A percentile compares a stretch with the other conserved stretches of the same genome.
phyloP scores from a whole-genome alignment of 2,329 filamentous ascomycete genomes.

The Calonectria hawksworthii region DNA sequence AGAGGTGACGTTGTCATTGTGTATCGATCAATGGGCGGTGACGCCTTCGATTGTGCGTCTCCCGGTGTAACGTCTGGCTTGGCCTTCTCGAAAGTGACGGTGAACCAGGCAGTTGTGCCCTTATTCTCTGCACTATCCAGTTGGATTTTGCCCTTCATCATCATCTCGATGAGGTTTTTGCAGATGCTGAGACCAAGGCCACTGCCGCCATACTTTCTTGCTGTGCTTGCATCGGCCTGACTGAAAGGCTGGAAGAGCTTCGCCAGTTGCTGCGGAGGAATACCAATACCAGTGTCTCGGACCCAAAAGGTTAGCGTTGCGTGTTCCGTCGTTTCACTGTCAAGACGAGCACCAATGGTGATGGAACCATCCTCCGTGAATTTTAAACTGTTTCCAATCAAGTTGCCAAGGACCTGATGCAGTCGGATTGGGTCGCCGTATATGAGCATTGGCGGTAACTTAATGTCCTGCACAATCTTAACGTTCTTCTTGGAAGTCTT shows the following conservation, averaged over 20 bases:
- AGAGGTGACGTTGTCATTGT: conserved; percentile 45
- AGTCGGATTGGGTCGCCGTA: conserved; percentile 76
- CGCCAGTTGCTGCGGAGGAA: conserved; percentile 83
- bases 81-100: conserved; percentile 88
- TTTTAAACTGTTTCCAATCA: conserved; percentile 94
- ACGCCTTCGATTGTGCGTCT: conserved; percentile 60
- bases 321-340: conserved; percentile 77
- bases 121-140: conserved; percentile 81
- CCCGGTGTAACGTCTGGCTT: conserved; percentile 71
- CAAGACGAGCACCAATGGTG: conserved; percentile 82
- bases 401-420: conserved; percentile 81
- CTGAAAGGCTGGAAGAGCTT: conserved; percentile 94
- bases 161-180: conserved; percentile 92
- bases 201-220: conserved; percentile 91
- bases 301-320: conserved; percentile 88
- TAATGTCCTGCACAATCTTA: conserved; percentile 78
- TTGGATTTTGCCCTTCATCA: conserved; percentile 89
- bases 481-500: conserved; percentile 74
- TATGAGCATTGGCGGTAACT: conserved; percentile 79
- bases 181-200: conserved; percentile 93
- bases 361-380: conserved; percentile 91
- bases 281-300: conserved; percentile 91
- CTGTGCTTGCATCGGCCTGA: conserved; percentile 91
- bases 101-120: conserved; percentile 83
- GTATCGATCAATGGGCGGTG: conserved; percentile 54